Conservation (phyloP, 179 eudicot species). For the Patellifolia procumbens region DNA sequence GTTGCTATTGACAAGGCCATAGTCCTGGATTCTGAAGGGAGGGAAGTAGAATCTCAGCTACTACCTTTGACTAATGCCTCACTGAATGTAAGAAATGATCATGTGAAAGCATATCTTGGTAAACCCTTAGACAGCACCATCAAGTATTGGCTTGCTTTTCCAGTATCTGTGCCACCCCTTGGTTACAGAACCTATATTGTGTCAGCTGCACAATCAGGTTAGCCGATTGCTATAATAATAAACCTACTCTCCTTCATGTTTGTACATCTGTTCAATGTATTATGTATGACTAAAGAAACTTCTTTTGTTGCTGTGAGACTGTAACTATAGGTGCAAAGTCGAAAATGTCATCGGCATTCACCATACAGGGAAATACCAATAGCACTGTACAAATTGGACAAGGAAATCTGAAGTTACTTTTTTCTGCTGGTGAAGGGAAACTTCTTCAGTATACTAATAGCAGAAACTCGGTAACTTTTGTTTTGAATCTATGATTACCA, state of each 20-base stretch:
- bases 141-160: constrained; percentile 81
- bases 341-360: constrained; percentile 45
- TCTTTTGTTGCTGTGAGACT: constrained; percentile 10
- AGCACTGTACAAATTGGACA: constrained; percentile 66
- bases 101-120: constrained; percentile 68
- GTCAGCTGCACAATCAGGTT: constrained; percentile 61
- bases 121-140: constrained; percentile 41
- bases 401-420: constrained; percentile 77
- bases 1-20: constrained; percentile 50
- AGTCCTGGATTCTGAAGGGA: constrained; percentile 72
- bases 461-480: constrained; percentile 57
- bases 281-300: background rate
- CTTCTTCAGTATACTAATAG: constrained; percentile 61
- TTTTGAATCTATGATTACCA: constrained; percentile 14
- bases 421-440: constrained; percentile 50
- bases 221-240: constrained; percentile 13
- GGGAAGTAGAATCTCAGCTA: constrained; percentile 74
- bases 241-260: constrained; percentile 6
- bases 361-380: constrained; percentile 39
- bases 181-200: constrained; percentile 89
- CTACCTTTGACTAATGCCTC: constrained; percentile 68
- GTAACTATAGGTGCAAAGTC: constrained; percentile 41
- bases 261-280: background rate
- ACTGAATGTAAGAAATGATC: constrained; percentile 46
- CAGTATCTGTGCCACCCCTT: constrained; percentile 86